Conservation (phyloP, 2,329 filamentous ascomycete species). For the Fusarium heterosporum region DNA sequence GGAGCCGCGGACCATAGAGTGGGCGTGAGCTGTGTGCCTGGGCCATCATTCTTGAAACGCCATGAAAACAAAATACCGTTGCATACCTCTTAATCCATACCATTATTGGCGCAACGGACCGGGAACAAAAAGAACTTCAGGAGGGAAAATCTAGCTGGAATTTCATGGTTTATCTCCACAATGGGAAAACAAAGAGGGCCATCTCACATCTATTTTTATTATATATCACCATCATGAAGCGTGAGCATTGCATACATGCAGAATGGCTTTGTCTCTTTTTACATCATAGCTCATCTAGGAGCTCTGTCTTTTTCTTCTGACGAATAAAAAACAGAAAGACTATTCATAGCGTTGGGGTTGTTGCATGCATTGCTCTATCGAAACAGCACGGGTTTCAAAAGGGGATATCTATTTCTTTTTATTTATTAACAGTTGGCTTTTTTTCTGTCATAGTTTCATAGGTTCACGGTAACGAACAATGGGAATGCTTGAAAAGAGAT, state of each 20-base stretch:
- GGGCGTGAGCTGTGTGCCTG: constrained; percentile 39
- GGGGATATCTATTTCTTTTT: constrained; percentile 22
- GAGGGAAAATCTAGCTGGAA: constrained; percentile 1
- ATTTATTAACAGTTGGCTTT: background rate
- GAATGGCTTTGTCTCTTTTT: constrained; percentile 32
- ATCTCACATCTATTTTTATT: constrained; percentile 17
- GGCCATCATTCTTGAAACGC: constrained; percentile 35
- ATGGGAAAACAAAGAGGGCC: background rate
- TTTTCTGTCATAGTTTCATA: constrained; percentile 28
- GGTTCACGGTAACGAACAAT: constrained; percentile 43
- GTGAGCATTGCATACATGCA: constrained; percentile 29
- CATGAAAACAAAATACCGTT: constrained; percentile 1
- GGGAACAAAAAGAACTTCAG: constrained; percentile 21
- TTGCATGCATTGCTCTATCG: constrained; percentile 31
- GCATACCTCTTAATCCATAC: constrained; percentile 17
- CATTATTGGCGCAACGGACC: constrained; percentile 39
- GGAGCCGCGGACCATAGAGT: constrained; percentile 48
- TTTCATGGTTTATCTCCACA: constrained; percentile 4
- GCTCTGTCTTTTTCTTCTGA: constrained; percentile 14
- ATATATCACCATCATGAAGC: constrained; percentile 36
- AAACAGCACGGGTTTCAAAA: constrained; percentile 16
- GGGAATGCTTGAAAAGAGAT: constrained; percentile 37
- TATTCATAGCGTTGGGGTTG: constrained; percentile 46
- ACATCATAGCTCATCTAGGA: constrained; percentile 21
- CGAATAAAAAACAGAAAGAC: constrained; percentile 35